Conservation (phyloP, 495 filamentous ascomycete genomes). For the Hyaloscypha finlandica region DNA sequence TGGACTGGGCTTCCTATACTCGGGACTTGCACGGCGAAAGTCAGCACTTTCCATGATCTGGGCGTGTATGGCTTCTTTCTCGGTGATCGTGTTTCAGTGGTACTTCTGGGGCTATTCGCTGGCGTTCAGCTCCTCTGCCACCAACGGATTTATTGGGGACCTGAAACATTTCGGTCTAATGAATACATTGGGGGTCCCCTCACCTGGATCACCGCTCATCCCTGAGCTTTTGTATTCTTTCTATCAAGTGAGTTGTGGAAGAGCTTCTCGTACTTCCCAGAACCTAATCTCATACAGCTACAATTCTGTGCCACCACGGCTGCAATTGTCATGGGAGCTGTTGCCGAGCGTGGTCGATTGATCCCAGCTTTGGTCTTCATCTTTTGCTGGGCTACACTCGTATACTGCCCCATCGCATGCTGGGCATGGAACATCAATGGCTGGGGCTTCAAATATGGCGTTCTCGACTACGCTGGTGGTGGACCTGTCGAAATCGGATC, state of each 20-base stretch:
- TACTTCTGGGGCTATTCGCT: slow-evolving; percentile 99
- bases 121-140: slow-evolving; percentile 82
- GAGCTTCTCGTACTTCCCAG: not conserved
- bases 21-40: slow-evolving; percentile 93
- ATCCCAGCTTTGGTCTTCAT: slow-evolving; percentile 94
- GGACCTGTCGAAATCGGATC: slow-evolving; percentile 98
- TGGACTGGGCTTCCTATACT: slow-evolving; percentile 81
- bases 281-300: slow-evolving; percentile 58
- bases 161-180: slow-evolving; percentile 83
- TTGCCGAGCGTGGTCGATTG: slow-evolving; percentile 91
- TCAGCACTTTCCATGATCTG: slow-evolving; percentile 93
- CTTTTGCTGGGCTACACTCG: slow-evolving; percentile 95
- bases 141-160: slow-evolving; percentile 81
- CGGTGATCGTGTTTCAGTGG: slow-evolving; percentile 94
- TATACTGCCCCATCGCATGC: slow-evolving; percentile 94
- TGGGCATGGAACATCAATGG: slow-evolving; percentile 96
- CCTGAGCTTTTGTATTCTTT: slow-evolving; percentile 91
- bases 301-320: slow-evolving; percentile 94
- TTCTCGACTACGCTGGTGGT: slow-evolving; percentile 94
- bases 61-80: slow-evolving; percentile 87
- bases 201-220: slow-evolving; percentile 75
- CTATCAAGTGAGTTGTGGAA: slow-evolving; percentile 60
- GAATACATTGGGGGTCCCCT: slow-evolving; percentile 77
- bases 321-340: slow-evolving; percentile 88
- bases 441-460: slow-evolving; percentile 90